Base-by-base conservation (phyloP, 768 basidiomycete genomes). In the Pleurotus sapidus region DNA sequence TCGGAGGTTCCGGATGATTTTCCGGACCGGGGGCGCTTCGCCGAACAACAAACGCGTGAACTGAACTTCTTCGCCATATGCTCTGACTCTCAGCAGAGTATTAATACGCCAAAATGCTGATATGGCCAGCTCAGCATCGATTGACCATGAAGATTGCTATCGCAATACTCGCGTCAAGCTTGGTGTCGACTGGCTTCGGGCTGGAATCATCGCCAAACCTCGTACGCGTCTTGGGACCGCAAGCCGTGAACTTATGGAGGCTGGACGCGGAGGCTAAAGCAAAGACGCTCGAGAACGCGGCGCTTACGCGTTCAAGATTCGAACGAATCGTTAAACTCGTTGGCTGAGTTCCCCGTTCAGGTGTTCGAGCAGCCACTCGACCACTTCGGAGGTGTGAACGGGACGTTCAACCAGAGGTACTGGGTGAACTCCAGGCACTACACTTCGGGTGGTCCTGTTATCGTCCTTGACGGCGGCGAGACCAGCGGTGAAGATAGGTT, bases 381-480 rank as follows among this genome's bases (percentile, higher is more conserved):
- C 66, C 95, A 98, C 67, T 88, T 89, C 62, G 74, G 79, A 60
- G 75, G 75, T 37, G 72, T 74, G 8, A 72, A 74, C 43, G 80
- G 83, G 43, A 91, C 86, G 0, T 98, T 92, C 72, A 72, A 79
- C 51, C 95, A 98, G 67, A 82, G 96, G 17, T 99, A 93, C 71
- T 99, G 96, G 96, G 78, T 95, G 38, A 95, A 88, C 66, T 83
- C 84, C 17, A 81, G 90, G 34, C 86, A 92, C 69, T 98, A 95
- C 70, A 79, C 86, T 5, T 71, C 78, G 2, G 84, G 86, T 45
- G 90, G 86, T 2, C 96, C 95, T 0, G 92, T 98, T 18, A 88
- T 93, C 62, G 84, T 98, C 2, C 73, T 98, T 18, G 96, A 98
- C 69, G 93, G 93, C 0, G 96, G 96, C 14, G 96, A 98, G 73